Conservation (phyloP, 2,329 filamentous ascomycete genomes). For the Gremmenia infestans region DNA sequence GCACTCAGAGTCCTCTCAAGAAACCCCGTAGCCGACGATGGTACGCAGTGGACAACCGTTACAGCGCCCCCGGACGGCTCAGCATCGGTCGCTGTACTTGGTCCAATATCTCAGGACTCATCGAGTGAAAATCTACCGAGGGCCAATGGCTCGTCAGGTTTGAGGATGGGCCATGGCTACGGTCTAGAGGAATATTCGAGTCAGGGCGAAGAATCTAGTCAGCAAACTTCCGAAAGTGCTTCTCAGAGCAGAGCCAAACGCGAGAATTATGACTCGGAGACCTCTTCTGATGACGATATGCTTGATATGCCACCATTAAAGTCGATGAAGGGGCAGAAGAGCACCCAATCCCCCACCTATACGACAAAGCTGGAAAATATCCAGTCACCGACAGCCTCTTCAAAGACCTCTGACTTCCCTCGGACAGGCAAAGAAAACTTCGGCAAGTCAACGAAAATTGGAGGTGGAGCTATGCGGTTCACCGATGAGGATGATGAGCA, state of each 20-base stretch:
- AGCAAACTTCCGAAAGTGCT: neutral
- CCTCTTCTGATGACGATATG: conserved; percentile 21
- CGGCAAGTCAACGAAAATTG: neutral
- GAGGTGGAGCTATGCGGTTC: conserved; percentile 11
- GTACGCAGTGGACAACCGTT: conserved; percentile 31
- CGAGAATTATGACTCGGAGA: conserved; percentile 5
- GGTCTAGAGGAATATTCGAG: neutral
- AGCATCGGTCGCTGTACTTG: conserved; percentile 23
- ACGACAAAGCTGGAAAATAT: neutral
- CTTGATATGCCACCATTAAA: conserved; percentile 22
- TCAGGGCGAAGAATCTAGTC: neutral
- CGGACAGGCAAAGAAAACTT: neutral
- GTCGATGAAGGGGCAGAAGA: conserved; percentile 12
- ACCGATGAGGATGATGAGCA: conserved; percentile 23
- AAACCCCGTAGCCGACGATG: conserved; percentile 43
- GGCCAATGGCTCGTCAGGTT: conserved; percentile 9
- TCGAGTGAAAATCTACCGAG: conserved; percentile 15
- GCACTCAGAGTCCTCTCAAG: conserved; percentile 48
- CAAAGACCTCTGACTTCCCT: conserved; percentile 1
- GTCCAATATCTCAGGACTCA: conserved; percentile 9
- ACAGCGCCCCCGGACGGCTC: conserved; percentile 30
- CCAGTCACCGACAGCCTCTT: conserved; percentile 3
- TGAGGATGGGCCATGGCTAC: neutral
- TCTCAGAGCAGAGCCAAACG: neutral
- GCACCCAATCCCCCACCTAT: conserved; percentile 13